These are phyloP conservation scores for Petasospora rhodanensis DNA, from an alignment of 1,139 yeast genomes.

Conservation along the genomic window DNA sequence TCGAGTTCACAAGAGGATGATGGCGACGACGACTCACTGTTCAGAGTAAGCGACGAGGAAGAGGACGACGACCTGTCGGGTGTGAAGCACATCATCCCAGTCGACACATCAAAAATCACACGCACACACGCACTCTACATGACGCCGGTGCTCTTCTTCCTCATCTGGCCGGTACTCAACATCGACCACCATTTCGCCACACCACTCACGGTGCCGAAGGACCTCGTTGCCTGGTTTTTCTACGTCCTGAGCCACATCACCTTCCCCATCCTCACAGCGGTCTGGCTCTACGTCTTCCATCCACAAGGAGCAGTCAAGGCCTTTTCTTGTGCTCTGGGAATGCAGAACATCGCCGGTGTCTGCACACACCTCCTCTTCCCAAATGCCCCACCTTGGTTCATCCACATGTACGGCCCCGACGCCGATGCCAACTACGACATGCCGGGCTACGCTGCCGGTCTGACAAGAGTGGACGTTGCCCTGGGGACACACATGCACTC, in stretches of 20 bases:
- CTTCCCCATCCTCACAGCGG: conserved; percentile 57
- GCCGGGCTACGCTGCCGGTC: conserved; percentile 69
- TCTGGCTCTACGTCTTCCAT: conserved; percentile 63
- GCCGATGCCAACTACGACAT: conserved; percentile 51
- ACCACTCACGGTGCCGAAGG: conserved; percentile 36
- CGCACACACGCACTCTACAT: conserved; percentile 20
- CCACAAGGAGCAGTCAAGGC: conserved; percentile 54
- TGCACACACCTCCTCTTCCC: conserved; percentile 57
- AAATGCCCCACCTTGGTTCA: conserved; percentile 71
- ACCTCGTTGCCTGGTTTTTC: conserved; percentile 53
- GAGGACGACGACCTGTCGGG: background rate
- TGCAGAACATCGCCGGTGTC: conserved; percentile 57
- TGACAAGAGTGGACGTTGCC: conserved; percentile 58
- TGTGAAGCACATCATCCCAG: conserved; percentile 5
- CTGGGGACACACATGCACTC: conserved; percentile 59
- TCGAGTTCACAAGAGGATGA: no score
- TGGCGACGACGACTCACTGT: conserved; percentile 2
- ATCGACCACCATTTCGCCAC: conserved; percentile 18
- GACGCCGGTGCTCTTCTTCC: conserved; percentile 19
- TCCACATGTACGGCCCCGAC: conserved; percentile 53
- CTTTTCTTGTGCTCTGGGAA: conserved; percentile 50
- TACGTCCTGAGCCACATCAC: conserved; percentile 58
- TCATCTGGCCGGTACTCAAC: conserved; percentile 26
- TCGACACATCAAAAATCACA: conserved; percentile 11
- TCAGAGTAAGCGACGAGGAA: background rate